Conservation (phyloP, 805 yeast species). For the Suhomyces tanzawaensis region DNA sequence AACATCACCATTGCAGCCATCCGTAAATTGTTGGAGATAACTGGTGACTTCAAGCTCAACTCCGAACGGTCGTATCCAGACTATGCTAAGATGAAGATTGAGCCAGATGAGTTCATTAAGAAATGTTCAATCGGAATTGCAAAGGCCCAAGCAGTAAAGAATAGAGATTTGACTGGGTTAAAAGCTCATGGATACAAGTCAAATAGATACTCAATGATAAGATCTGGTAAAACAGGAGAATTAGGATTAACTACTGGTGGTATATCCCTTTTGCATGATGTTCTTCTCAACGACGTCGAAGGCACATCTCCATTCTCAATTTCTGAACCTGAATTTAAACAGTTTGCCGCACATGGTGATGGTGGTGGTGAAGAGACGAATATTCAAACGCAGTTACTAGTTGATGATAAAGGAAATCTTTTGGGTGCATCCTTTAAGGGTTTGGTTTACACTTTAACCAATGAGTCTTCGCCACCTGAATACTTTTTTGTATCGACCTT, state of each 20-base stretch:
- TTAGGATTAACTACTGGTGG: constrained; percentile 49
- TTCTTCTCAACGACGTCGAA: constrained; percentile 25
- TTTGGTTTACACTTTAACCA: constrained; percentile 61
- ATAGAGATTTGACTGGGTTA: constrained; percentile 23
- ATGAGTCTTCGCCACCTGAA: constrained; percentile 62
- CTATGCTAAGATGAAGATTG: constrained; percentile 53
- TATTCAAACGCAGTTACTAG: constrained; percentile 47
- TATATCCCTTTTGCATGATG: constrained; percentile 41
- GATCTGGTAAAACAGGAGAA: constrained; percentile 50
- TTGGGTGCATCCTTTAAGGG: constrained; percentile 74
- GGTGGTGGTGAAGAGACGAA: constrained; percentile 9
- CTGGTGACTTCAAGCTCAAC: constrained; percentile 67
- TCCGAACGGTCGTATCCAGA: constrained; percentile 65
- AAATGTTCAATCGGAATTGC: constrained; percentile 61
- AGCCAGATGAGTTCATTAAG: constrained; percentile 58
- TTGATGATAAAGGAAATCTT: constrained; percentile 50
- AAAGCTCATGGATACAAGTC: constrained; percentile 11
- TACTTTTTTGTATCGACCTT: constrained; percentile 70
- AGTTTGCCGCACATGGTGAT: constrained; percentile 23
- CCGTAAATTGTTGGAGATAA: constrained; percentile 47
- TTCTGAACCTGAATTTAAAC: constrained; percentile 35
- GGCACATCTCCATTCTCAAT: constrained; percentile 31
- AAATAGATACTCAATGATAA: constrained; percentile 49
- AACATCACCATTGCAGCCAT: constrained; percentile 50
- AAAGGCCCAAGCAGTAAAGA: constrained; percentile 31